phyloP scores from a whole-genome alignment of 2,329 filamentous ascomycete species.

The Fusarium odoratissimum region DNA sequence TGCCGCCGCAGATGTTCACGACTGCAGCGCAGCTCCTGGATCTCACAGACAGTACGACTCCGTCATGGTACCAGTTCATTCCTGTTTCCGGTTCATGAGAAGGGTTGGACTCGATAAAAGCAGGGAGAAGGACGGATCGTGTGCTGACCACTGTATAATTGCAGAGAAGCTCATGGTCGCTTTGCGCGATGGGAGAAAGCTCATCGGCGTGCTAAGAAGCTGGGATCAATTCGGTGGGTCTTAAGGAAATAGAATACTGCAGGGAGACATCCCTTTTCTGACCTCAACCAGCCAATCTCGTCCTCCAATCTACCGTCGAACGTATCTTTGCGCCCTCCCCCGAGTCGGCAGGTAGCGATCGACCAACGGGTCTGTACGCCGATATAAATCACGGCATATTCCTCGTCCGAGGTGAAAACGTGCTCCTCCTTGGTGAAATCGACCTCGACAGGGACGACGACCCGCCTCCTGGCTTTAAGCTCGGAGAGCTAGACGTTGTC shows the following conservation, averaged over 20 bases:
- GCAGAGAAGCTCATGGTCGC: slow-evolving; percentile 94
- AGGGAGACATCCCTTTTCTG: slow-evolving; percentile 22
- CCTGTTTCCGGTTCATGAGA: slow-evolving; percentile 9
- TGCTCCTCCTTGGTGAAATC: slow-evolving; percentile 94
- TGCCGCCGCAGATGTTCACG: slow-evolving; percentile 97
- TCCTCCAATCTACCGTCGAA: slow-evolving; percentile 92
- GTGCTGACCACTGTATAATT: slow-evolving; percentile 42
- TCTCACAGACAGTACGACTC: slow-evolving; percentile 89
- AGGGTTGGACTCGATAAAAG: background rate
- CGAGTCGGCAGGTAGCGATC: slow-evolving; percentile 52
- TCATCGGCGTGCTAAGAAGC: slow-evolving; percentile 90
- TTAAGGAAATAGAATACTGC: background rate
- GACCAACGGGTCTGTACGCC: slow-evolving; percentile 71
- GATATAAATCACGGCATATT: slow-evolving; percentile 90
- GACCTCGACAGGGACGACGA: slow-evolving; percentile 97
- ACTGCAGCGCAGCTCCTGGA: slow-evolving; percentile 96
- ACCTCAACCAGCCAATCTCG: slow-evolving; percentile 79
- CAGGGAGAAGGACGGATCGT: slow-evolving; percentile 32
- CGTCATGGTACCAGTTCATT: slow-evolving; percentile 29
- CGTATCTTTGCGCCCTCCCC: slow-evolving; percentile 77
- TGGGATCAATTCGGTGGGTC: slow-evolving; percentile 97
- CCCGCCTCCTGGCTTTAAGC: slow-evolving; percentile 76
- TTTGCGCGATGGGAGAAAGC: slow-evolving; percentile 91
- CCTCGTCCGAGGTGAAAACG: slow-evolving; percentile 94
- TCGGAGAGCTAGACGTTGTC: slow-evolving; percentile 75